Percentiles rank a stretch among this genome's conserved stretches.
Conservation (phyloP, 495 filamentous ascomycete species). For the Penicillium antarcticum region DNA sequence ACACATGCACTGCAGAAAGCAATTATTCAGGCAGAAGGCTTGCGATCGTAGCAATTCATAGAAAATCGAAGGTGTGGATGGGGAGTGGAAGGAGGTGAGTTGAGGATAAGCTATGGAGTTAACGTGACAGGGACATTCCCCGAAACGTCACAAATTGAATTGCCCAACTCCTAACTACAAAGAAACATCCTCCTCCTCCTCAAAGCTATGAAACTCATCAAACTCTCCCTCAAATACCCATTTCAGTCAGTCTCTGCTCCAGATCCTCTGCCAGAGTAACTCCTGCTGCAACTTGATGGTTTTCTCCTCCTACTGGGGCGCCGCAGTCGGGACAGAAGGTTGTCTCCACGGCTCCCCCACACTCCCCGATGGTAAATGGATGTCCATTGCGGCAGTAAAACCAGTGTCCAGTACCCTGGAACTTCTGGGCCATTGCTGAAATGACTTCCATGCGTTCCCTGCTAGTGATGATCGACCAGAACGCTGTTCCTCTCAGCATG, state of each 20-base stretch:
- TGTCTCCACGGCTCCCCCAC: slow-evolving; percentile 64
- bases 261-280: slow-evolving; percentile 50
- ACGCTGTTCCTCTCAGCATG: slow-evolving; percentile 32
- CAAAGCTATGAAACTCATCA: neutral
- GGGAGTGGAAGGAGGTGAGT: slow-evolving; percentile 5
- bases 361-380: slow-evolving; percentile 72
- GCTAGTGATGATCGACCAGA: slow-evolving; percentile 44
- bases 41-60: slow-evolving; percentile 10
- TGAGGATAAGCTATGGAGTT: slow-evolving; percentile 5
- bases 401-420: slow-evolving; percentile 61
- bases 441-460: slow-evolving; percentile 46
- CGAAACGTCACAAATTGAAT: slow-evolving; percentile 15
- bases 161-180: neutral
- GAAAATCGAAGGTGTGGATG: neutral
- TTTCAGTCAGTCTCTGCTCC: slow-evolving; percentile 20
- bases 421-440: slow-evolving; percentile 48
- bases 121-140: slow-evolving; percentile 14
- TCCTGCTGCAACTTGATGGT: slow-evolving; percentile 51
- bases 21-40: slow-evolving; percentile 7
- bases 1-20: slow-evolving; percentile 24
- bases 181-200: neutral
- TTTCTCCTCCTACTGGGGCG: slow-evolving; percentile 53
- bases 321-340: slow-evolving; percentile 65
- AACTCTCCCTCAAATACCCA: too few relatives aligned
- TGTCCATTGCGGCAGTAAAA: slow-evolving; percentile 66